phyloP scores from a whole-genome alignment of 768 basidiomycete species.

The Trametes cubensis region DNA sequence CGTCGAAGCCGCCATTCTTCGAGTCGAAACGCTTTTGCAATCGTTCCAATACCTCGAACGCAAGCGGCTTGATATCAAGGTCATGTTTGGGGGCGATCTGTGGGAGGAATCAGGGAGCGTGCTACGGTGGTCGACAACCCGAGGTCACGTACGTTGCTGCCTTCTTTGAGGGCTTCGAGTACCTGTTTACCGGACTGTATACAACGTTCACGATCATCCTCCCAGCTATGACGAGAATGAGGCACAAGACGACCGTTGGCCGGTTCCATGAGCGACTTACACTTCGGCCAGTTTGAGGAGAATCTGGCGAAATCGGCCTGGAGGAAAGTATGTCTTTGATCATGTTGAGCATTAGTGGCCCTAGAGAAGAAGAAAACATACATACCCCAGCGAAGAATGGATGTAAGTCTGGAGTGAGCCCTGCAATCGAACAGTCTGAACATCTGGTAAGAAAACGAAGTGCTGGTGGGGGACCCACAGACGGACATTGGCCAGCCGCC shows the following conservation, averaged over 20 bases:
- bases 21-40: slow-evolving; percentile 33
- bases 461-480: slow-evolving; percentile 22
- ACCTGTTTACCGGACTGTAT: slow-evolving; percentile 25
- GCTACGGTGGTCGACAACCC: not conserved
- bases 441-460: not conserved
- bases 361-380: not conserved
- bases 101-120: not conserved
- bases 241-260: too few species aligned
- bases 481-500: slow-evolving; percentile 41
- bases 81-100: slow-evolving; percentile 13
- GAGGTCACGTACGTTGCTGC: slow-evolving; percentile 12
- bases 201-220: slow-evolving; percentile 24
- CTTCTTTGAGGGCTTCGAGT: slow-evolving; percentile 24
- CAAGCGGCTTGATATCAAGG: slow-evolving; percentile 12
- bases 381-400: slow-evolving; percentile 33
- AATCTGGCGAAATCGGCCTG: slow-evolving; percentile 26
- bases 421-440: slow-evolving; percentile 4
- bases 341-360: not conserved
- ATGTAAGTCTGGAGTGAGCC: slow-evolving; percentile 33
- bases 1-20: slow-evolving; percentile 40
- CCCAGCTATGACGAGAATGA: slow-evolving; percentile 22
- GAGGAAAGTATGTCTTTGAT: slow-evolving; percentile 30
- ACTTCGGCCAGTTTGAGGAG: slow-evolving; percentile 29
- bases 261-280: too few species aligned
- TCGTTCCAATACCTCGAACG: slow-evolving; percentile 21